Evolutionary conservation across 1,139 yeast genomes (phyloP).

Genomic region (Suhomyces anneliseae): DNA sequence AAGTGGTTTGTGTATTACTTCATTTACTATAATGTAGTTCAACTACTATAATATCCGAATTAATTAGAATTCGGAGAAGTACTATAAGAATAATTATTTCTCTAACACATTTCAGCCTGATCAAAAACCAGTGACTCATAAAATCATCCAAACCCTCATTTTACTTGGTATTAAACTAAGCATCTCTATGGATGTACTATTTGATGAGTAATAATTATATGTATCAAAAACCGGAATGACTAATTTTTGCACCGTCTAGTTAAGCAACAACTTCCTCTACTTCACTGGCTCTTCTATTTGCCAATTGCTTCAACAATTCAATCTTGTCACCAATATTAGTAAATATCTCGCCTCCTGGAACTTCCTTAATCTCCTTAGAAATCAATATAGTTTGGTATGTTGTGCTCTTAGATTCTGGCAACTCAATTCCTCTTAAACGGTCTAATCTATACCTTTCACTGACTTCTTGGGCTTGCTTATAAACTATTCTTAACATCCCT

Average conservation of each 20-base stretch:
- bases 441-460: conserved; percentile 10
- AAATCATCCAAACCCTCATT: no score
- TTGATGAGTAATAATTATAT: no score
- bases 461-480: conserved; percentile 10
- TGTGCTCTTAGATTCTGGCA: conserved; percentile 1
- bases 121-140: no score
- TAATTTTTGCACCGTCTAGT: not conserved
- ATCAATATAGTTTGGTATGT: conserved; percentile 5
- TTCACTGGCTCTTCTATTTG: not conserved
- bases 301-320: not conserved
- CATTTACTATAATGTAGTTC: no score
- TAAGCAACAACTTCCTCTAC: not conserved
- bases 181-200: no score
- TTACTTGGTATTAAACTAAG: no score
- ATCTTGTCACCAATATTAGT: conserved; percentile 6
- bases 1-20: no score
- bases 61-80: no score
- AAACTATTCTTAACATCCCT: conserved; percentile 56
- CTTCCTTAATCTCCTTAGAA: conserved; percentile 1
- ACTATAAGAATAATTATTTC: not conserved
- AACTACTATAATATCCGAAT: no score
- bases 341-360: conserved; percentile 3
- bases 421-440: conserved; percentile 6
- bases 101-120: no score
- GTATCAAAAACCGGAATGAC: no score